Evolutionary conservation across 768 basidiomycete genomes (phyloP).

Genomic region (Termitomyces sp.): DNA sequence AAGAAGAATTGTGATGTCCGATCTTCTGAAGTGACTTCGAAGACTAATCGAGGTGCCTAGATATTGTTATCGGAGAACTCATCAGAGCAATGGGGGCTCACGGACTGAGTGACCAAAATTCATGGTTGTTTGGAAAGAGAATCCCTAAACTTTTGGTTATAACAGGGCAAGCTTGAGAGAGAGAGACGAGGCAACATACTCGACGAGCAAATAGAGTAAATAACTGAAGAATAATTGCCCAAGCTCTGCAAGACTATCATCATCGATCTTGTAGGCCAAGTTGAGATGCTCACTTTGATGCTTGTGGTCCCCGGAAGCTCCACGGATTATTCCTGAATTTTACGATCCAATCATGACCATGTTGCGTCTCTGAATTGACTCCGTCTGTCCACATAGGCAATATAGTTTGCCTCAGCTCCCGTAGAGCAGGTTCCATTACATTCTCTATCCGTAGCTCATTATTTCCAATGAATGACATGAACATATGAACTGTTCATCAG

Average conservation of each 20-base stretch:
- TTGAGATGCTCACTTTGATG: constrained; percentile 38
- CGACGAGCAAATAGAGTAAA: constrained; percentile 56
- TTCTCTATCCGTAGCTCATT: constrained; percentile 61
- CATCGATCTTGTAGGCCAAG: not conserved
- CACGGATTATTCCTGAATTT: constrained; percentile 65
- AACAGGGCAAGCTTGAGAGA: constrained; percentile 4
- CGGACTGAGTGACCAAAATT: constrained; percentile 50
- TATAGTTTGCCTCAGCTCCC: constrained; percentile 52
- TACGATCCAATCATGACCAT: constrained; percentile 51
- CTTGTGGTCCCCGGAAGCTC: constrained; percentile 51
- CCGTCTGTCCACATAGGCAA: constrained; percentile 69
- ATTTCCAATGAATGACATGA: constrained; percentile 61
- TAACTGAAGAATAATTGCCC: constrained; percentile 53
- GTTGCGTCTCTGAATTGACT: constrained; percentile 38
- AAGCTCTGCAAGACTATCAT: constrained; percentile 36
- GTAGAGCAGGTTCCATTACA: constrained; percentile 41
- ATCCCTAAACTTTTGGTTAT: constrained; percentile 46
- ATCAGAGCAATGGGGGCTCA: constrained; percentile 8
- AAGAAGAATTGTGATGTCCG: constrained; percentile 53
- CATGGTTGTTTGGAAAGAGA: constrained; percentile 59
- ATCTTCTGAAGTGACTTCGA: constrained; percentile 49
- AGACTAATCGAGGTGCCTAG: constrained; percentile 60
- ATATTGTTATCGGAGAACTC: not conserved
- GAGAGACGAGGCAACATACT: constrained; percentile 30
- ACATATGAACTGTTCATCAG: constrained; percentile 54